Conservation (phyloP, 768 basidiomycete species). For the Sarcomyxa edulis region DNA sequence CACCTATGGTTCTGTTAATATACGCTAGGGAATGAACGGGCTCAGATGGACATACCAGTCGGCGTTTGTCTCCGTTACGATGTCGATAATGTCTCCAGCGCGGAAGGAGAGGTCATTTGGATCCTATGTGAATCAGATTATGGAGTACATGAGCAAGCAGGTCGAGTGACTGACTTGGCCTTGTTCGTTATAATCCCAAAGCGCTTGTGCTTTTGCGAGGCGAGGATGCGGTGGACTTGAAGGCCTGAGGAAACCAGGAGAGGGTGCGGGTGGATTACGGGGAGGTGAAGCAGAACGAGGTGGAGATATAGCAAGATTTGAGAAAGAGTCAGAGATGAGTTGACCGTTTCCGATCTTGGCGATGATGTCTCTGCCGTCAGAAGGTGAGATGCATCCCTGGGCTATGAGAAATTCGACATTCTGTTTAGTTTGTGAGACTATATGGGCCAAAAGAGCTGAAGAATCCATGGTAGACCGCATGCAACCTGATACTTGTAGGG, state of each 20-base stretch:
- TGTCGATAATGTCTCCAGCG: constrained; percentile 68
- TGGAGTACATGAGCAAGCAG: not conserved
- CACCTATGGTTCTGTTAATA: constrained; percentile 78
- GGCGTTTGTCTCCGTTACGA: constrained; percentile 64
- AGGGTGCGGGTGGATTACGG: not conserved
- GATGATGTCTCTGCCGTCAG: constrained; percentile 41
- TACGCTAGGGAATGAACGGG: not conserved
- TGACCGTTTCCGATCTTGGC: constrained; percentile 29
- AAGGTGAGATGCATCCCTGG: constrained; percentile 37
- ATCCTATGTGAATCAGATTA: not conserved
- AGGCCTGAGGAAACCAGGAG: not conserved
- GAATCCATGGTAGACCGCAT: too few species aligned
- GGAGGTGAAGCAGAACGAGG: constrained; percentile 8
- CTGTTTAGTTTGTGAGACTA: constrained; percentile 48
- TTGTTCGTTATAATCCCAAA: constrained; percentile 64
- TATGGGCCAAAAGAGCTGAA: constrained; percentile 39
- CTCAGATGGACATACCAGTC: constrained; percentile 17
- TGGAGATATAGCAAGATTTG: constrained; percentile 4
- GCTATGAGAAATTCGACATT: constrained; percentile 50
- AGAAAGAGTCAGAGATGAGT: constrained; percentile 3
- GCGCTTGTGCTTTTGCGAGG: constrained; percentile 40
- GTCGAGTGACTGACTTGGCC: constrained; percentile 30
- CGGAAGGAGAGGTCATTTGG: constrained; percentile 71
- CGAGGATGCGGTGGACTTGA: too few species aligned
- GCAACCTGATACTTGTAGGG: too few species aligned